Evolutionary conservation across 139 green algal species (phyloP), one percentile per base, ranked within the genome.

Genomic region (Haematococcus sp.): DNA sequence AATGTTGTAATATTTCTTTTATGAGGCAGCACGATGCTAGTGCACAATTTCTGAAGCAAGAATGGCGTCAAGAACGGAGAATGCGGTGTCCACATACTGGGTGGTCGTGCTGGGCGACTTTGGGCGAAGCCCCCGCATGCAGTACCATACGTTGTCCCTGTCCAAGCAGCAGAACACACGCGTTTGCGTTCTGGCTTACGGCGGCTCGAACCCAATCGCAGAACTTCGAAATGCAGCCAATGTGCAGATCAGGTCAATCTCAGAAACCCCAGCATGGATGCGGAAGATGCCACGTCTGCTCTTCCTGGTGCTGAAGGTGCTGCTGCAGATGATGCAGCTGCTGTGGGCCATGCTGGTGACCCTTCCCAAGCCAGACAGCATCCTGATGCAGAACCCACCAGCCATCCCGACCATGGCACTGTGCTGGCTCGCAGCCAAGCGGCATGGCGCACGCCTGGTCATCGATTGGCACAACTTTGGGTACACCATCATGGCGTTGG

Each of bases 381-480:
- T 95, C 58, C 75, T 95, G 3, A 40, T 95, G 63, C 94, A 98
- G 84, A 92, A 91, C 55, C 95, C 95, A 3, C 95, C 95, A 22
- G 90, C 93, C 0, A 88, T 98, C 25, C 95, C 95, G 7, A 92
- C 89, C 3, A 86, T 98, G 73, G 31, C 71, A 9, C 69, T 95
- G 0, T 95, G 88, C 78, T 85, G 74, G 77, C 63, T 97, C 23
- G 89, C 86, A 0, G 84, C 84, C 15, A 25, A 30, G 17, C 76
- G 90, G 40, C 88, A 93, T 61, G 17, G 81, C 1, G 87, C 89
- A 0, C 27, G 70, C 44, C 82, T 97, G 25, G 78, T 97, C 3
- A 87, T 97, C 31, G 95, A 99, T 86, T 99, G 95, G 95, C 95
- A 98, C 84, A 98, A 98, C 76, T 93, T 94, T 64, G 94, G 84